Conservation (phyloP, 352 stramenopile genomes). For the Phytopythium kandeliae region DNA sequence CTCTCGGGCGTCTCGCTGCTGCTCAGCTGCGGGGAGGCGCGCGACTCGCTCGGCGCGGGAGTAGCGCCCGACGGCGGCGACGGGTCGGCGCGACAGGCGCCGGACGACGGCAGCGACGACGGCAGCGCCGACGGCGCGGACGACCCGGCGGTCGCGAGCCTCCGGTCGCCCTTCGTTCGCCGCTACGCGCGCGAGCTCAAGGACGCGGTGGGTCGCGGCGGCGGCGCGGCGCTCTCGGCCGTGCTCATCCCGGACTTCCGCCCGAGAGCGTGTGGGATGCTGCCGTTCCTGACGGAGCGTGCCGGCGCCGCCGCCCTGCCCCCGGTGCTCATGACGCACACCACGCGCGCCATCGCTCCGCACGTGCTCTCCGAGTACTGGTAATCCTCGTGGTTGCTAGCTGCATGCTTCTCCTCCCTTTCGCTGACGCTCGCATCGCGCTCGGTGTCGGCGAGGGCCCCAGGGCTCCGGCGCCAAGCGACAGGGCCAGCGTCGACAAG, state of each 20-base stretch:
- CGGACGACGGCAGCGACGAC: constrained; percentile 35
- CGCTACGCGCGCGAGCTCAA: constrained; percentile 62
- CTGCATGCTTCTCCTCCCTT: no score
- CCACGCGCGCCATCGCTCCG: constrained; percentile 62
- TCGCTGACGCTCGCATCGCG: no score
- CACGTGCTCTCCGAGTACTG: constrained; percentile 74
- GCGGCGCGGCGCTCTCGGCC: constrained; percentile 29
- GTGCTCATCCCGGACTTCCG: constrained; percentile 70
- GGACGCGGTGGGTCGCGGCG: constrained; percentile 38
- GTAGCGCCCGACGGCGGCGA: constrained; percentile 5
- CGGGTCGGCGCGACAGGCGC: constrained; percentile 15
- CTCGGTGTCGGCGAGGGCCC: no score
- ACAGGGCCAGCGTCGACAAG: no score
- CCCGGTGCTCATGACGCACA: constrained; percentile 68
- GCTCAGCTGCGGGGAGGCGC: constrained; percentile 55
- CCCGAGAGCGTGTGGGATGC: constrained; percentile 59
- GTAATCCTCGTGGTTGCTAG: no score
- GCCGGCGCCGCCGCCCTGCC: constrained; percentile 27
- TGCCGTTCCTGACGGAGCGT: constrained; percentile 70
- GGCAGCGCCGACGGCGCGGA: constrained; percentile 28
- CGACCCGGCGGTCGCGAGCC: constrained; percentile 4
- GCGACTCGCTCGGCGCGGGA: constrained; percentile 5
- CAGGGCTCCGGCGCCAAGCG: no score
- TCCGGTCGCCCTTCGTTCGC: constrained; percentile 8
- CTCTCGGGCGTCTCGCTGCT: constrained; percentile 38